These are phyloP conservation scores for Solanum sparsipilum DNA, from an alignment of 257 asterid species.

Conservation along the genomic window DNA sequence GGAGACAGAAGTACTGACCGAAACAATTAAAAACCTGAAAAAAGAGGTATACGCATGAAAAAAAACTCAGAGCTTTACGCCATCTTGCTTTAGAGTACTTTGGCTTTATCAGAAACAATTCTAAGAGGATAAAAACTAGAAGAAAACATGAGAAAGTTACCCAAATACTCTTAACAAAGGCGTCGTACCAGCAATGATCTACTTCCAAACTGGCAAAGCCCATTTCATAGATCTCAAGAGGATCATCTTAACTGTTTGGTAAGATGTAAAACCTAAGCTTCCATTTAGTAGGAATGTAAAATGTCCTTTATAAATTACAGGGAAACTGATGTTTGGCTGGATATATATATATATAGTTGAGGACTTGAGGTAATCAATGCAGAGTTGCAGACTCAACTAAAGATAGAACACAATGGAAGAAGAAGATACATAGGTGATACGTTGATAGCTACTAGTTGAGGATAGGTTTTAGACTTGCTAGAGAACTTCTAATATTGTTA, in stretches of 20 bases:
- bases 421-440: neutral
- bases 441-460: neutral
- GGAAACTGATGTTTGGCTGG: neutral
- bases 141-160: neutral
- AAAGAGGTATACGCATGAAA: neutral
- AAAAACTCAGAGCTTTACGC: neutral
- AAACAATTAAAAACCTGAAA: conserved; percentile 45
- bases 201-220: neutral
- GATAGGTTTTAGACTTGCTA: neutral
- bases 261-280: neutral
- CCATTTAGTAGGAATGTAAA: neutral
- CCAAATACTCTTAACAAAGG: neutral
- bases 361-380: neutral
- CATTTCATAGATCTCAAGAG: neutral
- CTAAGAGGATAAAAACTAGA: neutral
- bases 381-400: neutral
- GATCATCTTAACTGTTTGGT: neutral
- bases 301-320: neutral
- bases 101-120: neutral
- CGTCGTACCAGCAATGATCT: neutral
- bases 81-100: neutral
- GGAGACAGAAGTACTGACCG: conserved; percentile 21
- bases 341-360: neutral
- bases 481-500: neutral
- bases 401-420: neutral